These are phyloP conservation scores for Volvox carteri DNA, from an alignment of 163 green algal species.

Conservation along the genomic window DNA sequence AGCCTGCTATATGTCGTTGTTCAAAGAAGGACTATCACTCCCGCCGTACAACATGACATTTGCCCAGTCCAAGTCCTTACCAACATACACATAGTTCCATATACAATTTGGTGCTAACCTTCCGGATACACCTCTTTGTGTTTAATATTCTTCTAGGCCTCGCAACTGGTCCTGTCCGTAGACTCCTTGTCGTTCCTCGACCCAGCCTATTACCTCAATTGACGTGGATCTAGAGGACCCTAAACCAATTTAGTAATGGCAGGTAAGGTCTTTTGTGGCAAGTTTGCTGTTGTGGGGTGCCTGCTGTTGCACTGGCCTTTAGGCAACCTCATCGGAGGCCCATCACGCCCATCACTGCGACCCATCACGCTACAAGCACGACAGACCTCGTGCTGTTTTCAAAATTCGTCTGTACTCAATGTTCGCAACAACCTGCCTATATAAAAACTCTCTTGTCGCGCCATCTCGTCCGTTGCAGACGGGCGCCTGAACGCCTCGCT, in stretches of 20 bases:
- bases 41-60: not conserved
- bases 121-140: too few relatives aligned
- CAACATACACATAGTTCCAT: not conserved
- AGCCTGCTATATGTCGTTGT: not conserved
- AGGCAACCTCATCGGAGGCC: not conserved
- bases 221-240: conserved; percentile 6
- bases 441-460: not conserved
- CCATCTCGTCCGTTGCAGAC: conserved; percentile 47
- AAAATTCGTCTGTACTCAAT: not conserved
- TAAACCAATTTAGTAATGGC: not conserved
- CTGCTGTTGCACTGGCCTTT: conserved; percentile 18
- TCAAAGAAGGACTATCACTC: not conserved
- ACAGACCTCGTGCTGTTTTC: not conserved
- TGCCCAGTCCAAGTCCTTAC: not conserved
- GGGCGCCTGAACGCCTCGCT: conserved; percentile 46
- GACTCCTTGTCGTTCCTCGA: not conserved
- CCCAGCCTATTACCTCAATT: not conserved
- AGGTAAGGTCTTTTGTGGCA: conserved; percentile 2
- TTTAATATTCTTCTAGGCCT: not conserved
- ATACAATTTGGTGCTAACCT: too few relatives aligned
- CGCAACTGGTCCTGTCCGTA: conserved; percentile 17
- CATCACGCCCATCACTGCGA: not conserved
- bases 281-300: not conserved
- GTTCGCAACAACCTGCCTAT: not conserved
- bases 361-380: not conserved